Evolutionary conservation across 2,329 filamentous ascomycete genomes (phyloP), one percentile per base, ranked within the genome.

Genomic region (Hymenoscyphus occultus): DNA sequence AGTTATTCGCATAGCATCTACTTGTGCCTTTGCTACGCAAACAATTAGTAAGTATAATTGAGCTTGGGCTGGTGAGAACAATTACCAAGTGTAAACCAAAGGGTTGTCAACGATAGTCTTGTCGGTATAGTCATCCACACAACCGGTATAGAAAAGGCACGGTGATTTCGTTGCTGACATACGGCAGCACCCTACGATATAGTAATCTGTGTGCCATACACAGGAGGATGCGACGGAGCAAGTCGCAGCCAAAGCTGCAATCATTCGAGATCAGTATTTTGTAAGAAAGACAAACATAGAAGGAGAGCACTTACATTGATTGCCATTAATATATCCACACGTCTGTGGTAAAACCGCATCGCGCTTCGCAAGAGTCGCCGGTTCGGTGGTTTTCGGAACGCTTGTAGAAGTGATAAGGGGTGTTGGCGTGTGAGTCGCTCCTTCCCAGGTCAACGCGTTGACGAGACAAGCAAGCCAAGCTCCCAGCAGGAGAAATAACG

Each of bases 151-250:
- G 42, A 69, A 66, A 5, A 61, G 31, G 28, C 67, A 69, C 4
- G 59, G 56, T 19, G 59, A 59, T n/a, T 65, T 67, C 16, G 60
- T 64, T 13, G 59, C 68, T n/a, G 65, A 32, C 54, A 35, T 31
- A 56, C 32, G 62, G 60, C 67, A 69, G 32, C 67, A 69, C 58
- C 67, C 67, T 7, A 69, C 66, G 28, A 68, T 62, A 14, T 42
- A 58, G 22, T 66, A 69, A 39, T 67, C 65, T 6, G 67, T 64
- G 39, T 64, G 62, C 67, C 67, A 69, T 5, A 66, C 67, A 56
- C 67, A 68, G 5, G 64, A 67, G 13, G 63, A 68, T 14, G 60
- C 35, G 13, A 60, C 14, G 3, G 65, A 68, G 39, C 67, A 69
- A 39, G 64, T 65, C 4, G 57, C 64, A 40, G 60, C 56, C 16